Percentiles rank a stretch among this genome's conserved stretches.
phyloP scores from a whole-genome alignment of 1,284 basidiomycete genomes.

The Naganishia sp. region DNA sequence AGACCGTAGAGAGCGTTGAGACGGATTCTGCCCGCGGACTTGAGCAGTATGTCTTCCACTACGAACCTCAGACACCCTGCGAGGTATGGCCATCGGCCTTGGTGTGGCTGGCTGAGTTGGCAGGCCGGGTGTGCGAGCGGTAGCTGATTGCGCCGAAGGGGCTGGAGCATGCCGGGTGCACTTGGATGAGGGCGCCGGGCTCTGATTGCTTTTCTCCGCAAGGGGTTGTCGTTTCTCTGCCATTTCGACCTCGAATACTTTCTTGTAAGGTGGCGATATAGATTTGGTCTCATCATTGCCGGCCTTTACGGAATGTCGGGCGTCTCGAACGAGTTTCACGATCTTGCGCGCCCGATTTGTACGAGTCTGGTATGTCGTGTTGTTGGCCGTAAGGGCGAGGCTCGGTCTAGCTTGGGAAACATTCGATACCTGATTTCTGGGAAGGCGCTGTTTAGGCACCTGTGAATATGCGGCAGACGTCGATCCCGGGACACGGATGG shows the following conservation, averaged over 20 bases:
- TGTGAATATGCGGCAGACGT: too few species aligned
- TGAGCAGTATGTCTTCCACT: background rate
- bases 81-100: background rate
- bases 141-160: background rate
- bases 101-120: too few species aligned
- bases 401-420: too few species aligned
- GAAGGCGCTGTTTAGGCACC: too few species aligned
- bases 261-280: background rate
- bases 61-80: constrained; percentile 8
- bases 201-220: too few species aligned
- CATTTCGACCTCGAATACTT: background rate
- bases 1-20: background rate
- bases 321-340: constrained; percentile 22
- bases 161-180: too few species aligned
- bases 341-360: constrained; percentile 21
- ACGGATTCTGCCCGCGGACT: background rate
- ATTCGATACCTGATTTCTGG: too few species aligned
- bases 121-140: too few species aligned
- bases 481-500: too few species aligned
- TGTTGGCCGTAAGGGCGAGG: background rate
- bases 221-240: background rate
- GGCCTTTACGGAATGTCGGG: constrained; percentile 7
- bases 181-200: too few species aligned
- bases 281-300: background rate
- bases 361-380: constrained; percentile 4